Evolutionary conservation across 176 grass and related monocot genomes (phyloP).

Genomic region (Carex parvula): DNA sequence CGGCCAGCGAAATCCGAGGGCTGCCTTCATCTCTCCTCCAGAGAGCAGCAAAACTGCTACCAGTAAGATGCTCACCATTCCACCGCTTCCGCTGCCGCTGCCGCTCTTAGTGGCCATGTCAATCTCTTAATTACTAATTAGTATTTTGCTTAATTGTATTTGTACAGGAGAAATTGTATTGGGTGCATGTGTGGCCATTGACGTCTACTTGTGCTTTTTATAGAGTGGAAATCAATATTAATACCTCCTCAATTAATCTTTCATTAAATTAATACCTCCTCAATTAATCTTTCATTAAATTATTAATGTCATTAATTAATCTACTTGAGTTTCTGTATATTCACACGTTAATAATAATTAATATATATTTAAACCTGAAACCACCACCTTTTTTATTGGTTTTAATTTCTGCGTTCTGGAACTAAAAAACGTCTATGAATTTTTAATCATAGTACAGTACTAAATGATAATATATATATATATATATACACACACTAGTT

Average conservation of each 20-base stretch:
- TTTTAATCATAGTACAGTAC: too few relatives aligned
- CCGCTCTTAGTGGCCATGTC: neutral
- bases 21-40: neutral
- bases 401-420: too few relatives aligned
- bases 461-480: too few relatives aligned
- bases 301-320: neutral
- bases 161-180: too few relatives aligned
- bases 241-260: neutral
- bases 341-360: neutral
- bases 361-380: neutral
- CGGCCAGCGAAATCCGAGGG: neutral
- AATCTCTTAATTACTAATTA: neutral
- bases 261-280: too few relatives aligned
- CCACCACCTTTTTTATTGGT: neutral
- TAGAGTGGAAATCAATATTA: neutral
- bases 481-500: too few relatives aligned
- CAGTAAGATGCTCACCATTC: neutral
- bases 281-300: neutral
- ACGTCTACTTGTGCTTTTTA: neutral
- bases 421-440: too few relatives aligned
- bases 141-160: neutral
- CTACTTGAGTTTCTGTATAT: neutral
- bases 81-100: neutral
- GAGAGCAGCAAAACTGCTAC: neutral
- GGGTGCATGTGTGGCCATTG: neutral